phyloP scores from a whole-genome alignment of 805 yeast genomes.

The Schwanniomyces occidentalis region DNA sequence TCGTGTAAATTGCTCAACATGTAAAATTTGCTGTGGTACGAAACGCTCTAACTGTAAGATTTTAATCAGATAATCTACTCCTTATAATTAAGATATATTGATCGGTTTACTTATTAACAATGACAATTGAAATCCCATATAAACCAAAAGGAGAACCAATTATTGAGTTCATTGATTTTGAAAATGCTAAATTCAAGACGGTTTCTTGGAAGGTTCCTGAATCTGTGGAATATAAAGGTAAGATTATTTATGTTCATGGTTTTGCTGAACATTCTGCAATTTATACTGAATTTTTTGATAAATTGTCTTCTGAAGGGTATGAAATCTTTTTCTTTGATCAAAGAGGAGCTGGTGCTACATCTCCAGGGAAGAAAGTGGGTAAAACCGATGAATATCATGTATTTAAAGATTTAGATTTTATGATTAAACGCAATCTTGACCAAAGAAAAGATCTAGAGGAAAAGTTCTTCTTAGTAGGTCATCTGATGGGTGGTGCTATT shows the following conservation, averaged over 20 bases:
- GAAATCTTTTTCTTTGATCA: conserved; percentile 72
- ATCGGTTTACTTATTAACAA: too few relatives aligned
- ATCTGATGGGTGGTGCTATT: conserved; percentile 84
- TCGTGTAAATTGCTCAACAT: too few relatives aligned
- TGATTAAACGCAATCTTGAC: conserved; percentile 47
- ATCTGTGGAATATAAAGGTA: conserved; percentile 43
- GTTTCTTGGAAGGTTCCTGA: conserved; percentile 42
- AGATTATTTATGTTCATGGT: conserved; percentile 67
- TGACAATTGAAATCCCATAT: conserved; percentile 31
- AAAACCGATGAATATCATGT: conserved; percentile 55
- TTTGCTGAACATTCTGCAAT: conserved; percentile 58
- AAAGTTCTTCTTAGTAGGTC: conserved; percentile 59
- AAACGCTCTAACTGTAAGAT: too few relatives aligned
- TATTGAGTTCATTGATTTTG: conserved; percentile 28
- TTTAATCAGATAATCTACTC: too few relatives aligned
- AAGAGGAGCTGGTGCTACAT: conserved; percentile 72
- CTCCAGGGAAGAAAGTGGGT: conserved; percentile 55
- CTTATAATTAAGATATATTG: too few relatives aligned
- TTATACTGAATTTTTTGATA: conserved; percentile 56
- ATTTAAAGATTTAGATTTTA: conserved; percentile 59
- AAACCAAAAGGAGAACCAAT: conserved; percentile 31
- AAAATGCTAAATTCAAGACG: conserved; percentile 43
- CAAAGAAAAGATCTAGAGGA: conserved; percentile 28
- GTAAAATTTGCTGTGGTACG: too few relatives aligned
- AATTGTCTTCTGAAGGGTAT: conserved; percentile 51